These are phyloP conservation scores for Trichoderma aggressivum DNA, from an alignment of 2,329 filamentous ascomycete genomes.

Conservation along the genomic window DNA sequence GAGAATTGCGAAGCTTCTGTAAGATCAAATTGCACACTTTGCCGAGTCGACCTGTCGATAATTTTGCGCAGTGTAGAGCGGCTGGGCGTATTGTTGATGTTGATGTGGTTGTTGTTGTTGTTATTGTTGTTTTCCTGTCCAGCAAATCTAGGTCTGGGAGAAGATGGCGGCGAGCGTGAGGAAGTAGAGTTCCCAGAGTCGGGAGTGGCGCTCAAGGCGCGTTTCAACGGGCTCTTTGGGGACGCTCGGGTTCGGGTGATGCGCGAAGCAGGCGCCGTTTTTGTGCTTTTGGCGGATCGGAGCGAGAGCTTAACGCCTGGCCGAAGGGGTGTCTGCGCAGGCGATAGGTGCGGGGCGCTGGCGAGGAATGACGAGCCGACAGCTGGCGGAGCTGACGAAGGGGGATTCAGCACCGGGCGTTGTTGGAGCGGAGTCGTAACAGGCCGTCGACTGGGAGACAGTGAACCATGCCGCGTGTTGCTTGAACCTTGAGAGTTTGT, in stretches of 20 bases:
- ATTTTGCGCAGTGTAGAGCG: conserved; percentile 25
- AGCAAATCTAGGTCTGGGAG: conserved; percentile 36
- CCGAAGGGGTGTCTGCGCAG: conserved; percentile 62
- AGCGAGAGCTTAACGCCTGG: conserved; percentile 65
- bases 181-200: conserved; percentile 66
- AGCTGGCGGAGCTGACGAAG: conserved; percentile 37
- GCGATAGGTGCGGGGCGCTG: conserved; percentile 39
- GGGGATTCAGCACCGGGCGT: conserved; percentile 31
- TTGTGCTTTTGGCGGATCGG: conserved; percentile 59
- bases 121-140: conserved; percentile 44
- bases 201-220: conserved; percentile 66
- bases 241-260: conserved; percentile 64
- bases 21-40: conserved; percentile 57
- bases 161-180: conserved; percentile 42
- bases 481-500: conserved; percentile 47
- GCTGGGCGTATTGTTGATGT: conserved; percentile 38
- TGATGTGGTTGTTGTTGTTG: conserved; percentile 24
- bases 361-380: conserved; percentile 29
- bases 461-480: conserved; percentile 44
- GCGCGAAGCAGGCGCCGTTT: conserved; percentile 44
- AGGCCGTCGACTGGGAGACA: conserved; percentile 50
- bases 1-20: conserved; percentile 51
- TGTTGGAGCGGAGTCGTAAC: conserved; percentile 34
- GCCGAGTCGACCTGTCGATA: conserved; percentile 47
- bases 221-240: conserved; percentile 77